A percentile compares a stretch with the other conserved stretches of the same genome.
phyloP scores from a whole-genome alignment of 179 eudicot species.

The Actinidia arguta region DNA sequence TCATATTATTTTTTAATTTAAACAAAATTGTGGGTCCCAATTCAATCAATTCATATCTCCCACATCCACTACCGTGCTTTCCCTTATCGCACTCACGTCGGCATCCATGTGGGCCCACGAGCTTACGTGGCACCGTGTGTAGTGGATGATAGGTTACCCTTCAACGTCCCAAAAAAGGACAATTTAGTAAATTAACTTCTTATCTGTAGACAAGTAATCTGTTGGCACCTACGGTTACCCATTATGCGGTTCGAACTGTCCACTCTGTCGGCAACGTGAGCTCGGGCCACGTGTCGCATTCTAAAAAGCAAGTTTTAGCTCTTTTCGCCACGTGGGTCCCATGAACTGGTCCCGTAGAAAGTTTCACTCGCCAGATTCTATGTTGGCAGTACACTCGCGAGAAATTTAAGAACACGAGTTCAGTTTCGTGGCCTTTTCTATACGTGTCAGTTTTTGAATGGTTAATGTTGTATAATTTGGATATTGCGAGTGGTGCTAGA shows the following conservation, averaged over 20 bases:
- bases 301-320: neutral
- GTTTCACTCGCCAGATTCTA: neutral
- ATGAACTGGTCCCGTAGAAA: neutral
- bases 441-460: neutral
- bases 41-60: neutral
- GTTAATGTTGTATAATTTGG: neutral
- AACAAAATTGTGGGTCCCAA: neutral
- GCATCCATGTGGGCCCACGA: neutral
- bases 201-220: no score
- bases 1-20: no score
- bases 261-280: constrained; percentile 9
- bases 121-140: neutral
- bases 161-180: neutral
- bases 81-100: neutral
- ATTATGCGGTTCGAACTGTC: neutral
- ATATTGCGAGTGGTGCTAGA: neutral
- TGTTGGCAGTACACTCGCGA: no score
- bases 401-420: neutral
- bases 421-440: neutral
- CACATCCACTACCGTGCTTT: neutral
- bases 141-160: neutral
- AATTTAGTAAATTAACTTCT: no score
- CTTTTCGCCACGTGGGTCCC: neutral
- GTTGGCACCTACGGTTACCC: neutral
- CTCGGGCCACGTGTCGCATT: neutral